These are phyloP conservation scores for Vicia faba DNA, from an alignment of 306 rosid species.

Conservation along the genomic window DNA sequence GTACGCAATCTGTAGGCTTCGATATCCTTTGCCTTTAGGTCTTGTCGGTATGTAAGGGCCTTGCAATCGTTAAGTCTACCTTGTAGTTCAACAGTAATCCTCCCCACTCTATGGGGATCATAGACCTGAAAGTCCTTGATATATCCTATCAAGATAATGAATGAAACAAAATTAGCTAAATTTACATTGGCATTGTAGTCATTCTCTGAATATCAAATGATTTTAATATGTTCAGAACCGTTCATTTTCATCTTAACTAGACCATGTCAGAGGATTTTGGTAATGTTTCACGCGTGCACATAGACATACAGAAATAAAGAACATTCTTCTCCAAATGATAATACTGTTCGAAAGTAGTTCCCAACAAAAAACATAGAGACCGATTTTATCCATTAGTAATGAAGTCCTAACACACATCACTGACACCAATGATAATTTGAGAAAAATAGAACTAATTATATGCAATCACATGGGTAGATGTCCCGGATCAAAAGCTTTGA, in stretches of 20 bases:
- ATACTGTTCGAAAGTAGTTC: background rate
- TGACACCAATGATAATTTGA: background rate
- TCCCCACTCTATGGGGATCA: conserved; percentile 91
- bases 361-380: background rate
- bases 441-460: background rate
- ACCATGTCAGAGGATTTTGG: background rate
- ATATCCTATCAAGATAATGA: conserved; percentile 52
- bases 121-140: conserved; percentile 75
- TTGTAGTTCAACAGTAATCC: conserved; percentile 85
- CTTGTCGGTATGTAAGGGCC: conserved; percentile 77
- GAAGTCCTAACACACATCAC: background rate
- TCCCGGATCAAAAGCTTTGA: background rate
- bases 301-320: background rate
- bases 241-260: conserved; percentile 10
- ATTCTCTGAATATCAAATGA: background rate
- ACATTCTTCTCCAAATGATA: background rate
- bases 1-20: conserved; percentile 60
- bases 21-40: conserved; percentile 72
- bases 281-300: background rate
- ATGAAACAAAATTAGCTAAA: conserved; percentile 12
- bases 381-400: background rate
- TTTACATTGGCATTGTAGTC: background rate
- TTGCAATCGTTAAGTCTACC: conserved; percentile 82
- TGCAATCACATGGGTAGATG: background rate
- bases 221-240: background rate